These are phyloP conservation scores for Asclepias syriaca DNA, from an alignment of 257 asterid genomes.

Conservation along the genomic window DNA sequence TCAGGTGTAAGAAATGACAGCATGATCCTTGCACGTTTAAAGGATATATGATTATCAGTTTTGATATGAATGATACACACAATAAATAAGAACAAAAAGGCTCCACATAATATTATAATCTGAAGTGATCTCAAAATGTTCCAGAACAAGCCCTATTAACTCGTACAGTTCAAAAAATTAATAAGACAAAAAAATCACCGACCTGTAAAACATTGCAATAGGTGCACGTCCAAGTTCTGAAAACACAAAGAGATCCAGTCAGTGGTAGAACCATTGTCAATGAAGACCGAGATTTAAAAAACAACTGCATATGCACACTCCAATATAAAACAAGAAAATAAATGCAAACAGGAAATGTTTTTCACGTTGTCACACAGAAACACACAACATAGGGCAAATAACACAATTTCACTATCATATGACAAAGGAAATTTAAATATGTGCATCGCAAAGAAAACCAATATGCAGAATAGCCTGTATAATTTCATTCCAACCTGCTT, in stretches of 20 bases:
- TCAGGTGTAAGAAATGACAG: slow-evolving; percentile 17
- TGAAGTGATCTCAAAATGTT: not conserved
- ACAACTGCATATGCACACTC: not conserved
- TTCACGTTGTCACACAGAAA: not conserved
- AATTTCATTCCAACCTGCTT: not conserved
- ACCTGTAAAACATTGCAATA: slow-evolving; percentile 88
- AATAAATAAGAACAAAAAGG: not conserved
- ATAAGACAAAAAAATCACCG: slow-evolving; percentile 5
- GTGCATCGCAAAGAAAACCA: not conserved
- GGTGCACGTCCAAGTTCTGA: slow-evolving; percentile 80
- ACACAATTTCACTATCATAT: not conserved
- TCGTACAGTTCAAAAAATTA: not conserved
- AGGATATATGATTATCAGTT: not conserved
- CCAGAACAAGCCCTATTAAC: not conserved
- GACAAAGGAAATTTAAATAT: not conserved
- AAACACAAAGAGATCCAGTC: slow-evolving; percentile 26
- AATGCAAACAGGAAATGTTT: not conserved
- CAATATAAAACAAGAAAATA: not conserved
- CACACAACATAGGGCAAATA: not conserved
- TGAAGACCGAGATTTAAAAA: not conserved
- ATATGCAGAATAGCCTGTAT: not conserved
- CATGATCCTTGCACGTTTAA: slow-evolving; percentile 1
- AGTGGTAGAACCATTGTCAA: slow-evolving; percentile 6
- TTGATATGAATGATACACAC: not conserved
- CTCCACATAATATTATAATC: not conserved